Conservation (phyloP, 1,139 yeast genomes). For the Sugiyamaella paludigena region DNA sequence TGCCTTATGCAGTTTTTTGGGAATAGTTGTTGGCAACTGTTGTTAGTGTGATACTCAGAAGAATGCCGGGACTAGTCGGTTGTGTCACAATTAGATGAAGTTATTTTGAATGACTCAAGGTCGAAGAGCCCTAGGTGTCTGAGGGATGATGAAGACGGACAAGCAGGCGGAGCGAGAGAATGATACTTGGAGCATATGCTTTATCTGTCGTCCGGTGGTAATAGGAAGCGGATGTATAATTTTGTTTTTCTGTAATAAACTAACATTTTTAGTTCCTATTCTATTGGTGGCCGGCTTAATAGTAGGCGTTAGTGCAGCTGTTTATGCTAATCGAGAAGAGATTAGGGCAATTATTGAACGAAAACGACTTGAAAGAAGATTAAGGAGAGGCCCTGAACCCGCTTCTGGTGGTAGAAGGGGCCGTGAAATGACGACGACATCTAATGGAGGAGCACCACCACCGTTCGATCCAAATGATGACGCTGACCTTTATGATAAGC, state of each 20-base stretch:
- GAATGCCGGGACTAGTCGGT: too few species aligned
- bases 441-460: neutral
- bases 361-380: conserved; percentile 24
- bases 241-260: too few species aligned
- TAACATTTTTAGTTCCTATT: conserved; percentile 24
- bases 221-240: too few species aligned
- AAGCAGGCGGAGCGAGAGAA: too few species aligned
- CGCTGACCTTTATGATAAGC: conserved; percentile 17
- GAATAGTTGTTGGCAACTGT: neutral
- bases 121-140: neutral
- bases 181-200: too few species aligned
- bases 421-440: too few species aligned
- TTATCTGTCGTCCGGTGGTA: too few species aligned
- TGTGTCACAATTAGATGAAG: too few species aligned
- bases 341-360: conserved; percentile 23
- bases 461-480: conserved; percentile 15
- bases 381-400: conserved; percentile 14
- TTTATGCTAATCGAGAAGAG: conserved; percentile 30
- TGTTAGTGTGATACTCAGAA: neutral
- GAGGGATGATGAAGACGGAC: too few species aligned
- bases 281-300: conserved; percentile 29
- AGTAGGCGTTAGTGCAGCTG: conserved; percentile 29
- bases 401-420: neutral
- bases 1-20: too few species aligned
- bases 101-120: too few species aligned